These are phyloP conservation scores for Cladorrhinum sp. DNA, from an alignment of 2,329 filamentous ascomycete species.

Conservation along the genomic window DNA sequence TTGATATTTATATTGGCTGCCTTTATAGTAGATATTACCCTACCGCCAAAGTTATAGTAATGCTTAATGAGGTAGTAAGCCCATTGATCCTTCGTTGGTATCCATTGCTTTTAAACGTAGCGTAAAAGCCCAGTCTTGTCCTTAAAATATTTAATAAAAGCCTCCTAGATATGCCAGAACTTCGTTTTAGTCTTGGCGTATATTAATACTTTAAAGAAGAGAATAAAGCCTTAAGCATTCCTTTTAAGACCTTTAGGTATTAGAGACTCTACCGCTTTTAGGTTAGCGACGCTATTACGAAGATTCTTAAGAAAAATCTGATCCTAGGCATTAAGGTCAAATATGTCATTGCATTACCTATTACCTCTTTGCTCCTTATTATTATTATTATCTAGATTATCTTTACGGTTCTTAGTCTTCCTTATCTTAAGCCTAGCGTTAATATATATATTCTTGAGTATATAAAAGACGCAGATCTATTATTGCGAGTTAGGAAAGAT, in stretches of 20 bases:
- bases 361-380: neutral
- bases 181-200: neutral
- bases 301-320: neutral
- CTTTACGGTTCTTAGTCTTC: no score
- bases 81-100: conserved; percentile 1
- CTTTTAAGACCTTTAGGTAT: neutral
- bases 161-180: neutral
- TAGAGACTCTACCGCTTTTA: neutral
- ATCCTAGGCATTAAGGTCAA: no score
- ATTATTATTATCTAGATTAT: no score
- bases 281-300: neutral
- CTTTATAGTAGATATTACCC: conserved; percentile 1
- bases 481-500: neutral
- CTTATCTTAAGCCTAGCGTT: no score
- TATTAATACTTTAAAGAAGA: neutral
- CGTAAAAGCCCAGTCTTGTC: neutral
- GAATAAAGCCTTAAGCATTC: neutral
- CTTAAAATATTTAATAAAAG: neutral
- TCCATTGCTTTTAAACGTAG: neutral
- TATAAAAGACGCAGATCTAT: neutral
- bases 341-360: neutral
- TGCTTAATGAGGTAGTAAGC: neutral
- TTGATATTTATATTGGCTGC: conserved; percentile 7
- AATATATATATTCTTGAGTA: no score
- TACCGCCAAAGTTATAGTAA: conserved; percentile 1